A percentile compares a stretch with the other conserved stretches of the same genome.
phyloP scores from a whole-genome alignment of 257 asterid species.

The Nicotiana otophora region DNA sequence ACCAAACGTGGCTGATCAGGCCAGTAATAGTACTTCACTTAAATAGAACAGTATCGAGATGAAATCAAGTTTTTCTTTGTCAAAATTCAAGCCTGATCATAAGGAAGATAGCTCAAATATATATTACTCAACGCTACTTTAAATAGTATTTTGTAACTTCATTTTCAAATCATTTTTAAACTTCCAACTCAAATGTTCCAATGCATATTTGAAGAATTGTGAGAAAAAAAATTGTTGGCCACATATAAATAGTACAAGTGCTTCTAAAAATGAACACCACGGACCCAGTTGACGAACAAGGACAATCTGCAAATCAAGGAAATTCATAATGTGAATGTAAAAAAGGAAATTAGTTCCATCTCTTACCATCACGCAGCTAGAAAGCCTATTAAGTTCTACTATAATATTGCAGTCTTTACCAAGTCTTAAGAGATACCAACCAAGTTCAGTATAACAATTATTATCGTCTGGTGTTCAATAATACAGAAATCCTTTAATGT shows the following conservation, averaged over 20 bases:
- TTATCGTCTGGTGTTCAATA: not conserved
- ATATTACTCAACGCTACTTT: not conserved
- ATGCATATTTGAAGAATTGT: too few relatives aligned
- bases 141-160: too few relatives aligned
- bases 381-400: not conserved
- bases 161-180: too few relatives aligned
- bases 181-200: too few relatives aligned
- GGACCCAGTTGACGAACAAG: not conserved
- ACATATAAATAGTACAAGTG: too few relatives aligned
- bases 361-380: not conserved
- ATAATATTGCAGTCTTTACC: not conserved
- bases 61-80: not conserved
- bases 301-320: not conserved
- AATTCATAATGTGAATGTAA: too few relatives aligned
- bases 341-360: not conserved
- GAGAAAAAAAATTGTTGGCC: too few relatives aligned
- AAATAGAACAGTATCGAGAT: too few relatives aligned
- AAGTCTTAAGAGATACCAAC: not conserved
- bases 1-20: not conserved
- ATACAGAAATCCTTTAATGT: not conserved
- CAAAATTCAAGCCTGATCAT: not conserved
- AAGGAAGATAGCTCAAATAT: not conserved
- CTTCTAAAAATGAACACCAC: not conserved
- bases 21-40: too few relatives aligned
- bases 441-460: not conserved